A percentile compares a stretch with the other conserved stretches of the same genome.
Evolutionary conservation across 345 rosid species (phyloP).

Genomic region (Streptanthus diversifolius): DNA sequence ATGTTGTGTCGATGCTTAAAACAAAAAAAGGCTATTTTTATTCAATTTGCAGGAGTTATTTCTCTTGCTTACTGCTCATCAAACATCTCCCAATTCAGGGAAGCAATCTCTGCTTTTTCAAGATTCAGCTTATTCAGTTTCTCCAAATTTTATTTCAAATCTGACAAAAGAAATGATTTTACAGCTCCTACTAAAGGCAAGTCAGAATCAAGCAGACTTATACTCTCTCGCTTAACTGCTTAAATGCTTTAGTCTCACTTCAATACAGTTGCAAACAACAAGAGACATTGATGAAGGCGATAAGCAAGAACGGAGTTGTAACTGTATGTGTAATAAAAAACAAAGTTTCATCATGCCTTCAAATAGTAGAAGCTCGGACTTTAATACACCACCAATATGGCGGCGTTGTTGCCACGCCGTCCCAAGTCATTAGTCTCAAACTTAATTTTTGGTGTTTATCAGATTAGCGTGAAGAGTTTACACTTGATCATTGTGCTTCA

Average conservation of each 20-base stretch:
- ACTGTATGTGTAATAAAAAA: no score
- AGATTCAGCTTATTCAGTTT: neutral
- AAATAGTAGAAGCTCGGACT: no score
- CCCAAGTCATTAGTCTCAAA: no score
- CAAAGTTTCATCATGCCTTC: no score
- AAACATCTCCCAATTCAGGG: neutral
- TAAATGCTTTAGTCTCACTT: neutral
- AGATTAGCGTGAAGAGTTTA: neutral
- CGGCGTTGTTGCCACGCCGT: no score
- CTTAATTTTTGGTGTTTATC: no score
- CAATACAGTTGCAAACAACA: neutral
- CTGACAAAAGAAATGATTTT: neutral
- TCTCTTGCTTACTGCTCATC: neutral
- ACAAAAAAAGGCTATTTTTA: no score
- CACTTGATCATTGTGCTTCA: neutral
- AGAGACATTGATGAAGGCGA: neutral
- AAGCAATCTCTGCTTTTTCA: neutral
- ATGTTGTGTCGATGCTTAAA: neutral
- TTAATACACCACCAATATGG: no score
- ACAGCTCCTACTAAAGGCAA: neutral
- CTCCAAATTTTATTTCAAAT: neutral
- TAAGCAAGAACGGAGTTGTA: no score
- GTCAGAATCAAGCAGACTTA: neutral
- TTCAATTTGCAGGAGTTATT: neutral
- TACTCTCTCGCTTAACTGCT: neutral